Conservation (phyloP, 2,329 filamentous ascomycete species). For the Pseudogymnoascus sp. region DNA sequence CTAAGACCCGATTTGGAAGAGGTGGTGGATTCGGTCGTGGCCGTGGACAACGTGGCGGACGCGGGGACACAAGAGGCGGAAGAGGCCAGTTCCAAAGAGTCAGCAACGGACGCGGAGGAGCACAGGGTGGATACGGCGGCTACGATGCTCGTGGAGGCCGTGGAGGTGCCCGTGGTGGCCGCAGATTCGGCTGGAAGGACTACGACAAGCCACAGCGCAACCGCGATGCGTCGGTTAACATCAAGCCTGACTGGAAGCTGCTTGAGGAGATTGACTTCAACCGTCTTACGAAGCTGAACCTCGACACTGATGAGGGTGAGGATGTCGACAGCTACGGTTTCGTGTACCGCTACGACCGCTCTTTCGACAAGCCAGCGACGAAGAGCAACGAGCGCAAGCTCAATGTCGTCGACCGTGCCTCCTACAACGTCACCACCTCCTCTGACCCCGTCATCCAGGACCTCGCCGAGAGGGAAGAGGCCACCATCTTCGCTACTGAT, state of each 20-base stretch:
- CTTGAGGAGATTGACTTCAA: conserved; percentile 98
- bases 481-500: conserved; percentile 93
- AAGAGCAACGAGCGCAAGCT: conserved; percentile 84
- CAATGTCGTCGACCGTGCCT: conserved; percentile 81
- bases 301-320: conserved; percentile 90
- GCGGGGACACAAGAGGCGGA: conserved; percentile 58
- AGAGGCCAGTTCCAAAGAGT: conserved; percentile 60
- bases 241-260: conserved; percentile 91
- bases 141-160: conserved; percentile 65
- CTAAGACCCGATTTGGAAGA: conserved; percentile 79
- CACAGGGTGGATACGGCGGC: conserved; percentile 55
- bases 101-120: conserved; percentile 56
- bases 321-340: conserved; percentile 94
- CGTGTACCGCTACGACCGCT: conserved; percentile 96
- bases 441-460: conserved; percentile 96
- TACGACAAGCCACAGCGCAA: conserved; percentile 97
- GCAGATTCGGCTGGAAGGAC: conserved; percentile 96
- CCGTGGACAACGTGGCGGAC: conserved; percentile 61
- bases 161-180: conserved; percentile 63
- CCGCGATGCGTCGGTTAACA: conserved; percentile 90
- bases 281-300: conserved; percentile 87
- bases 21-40: conserved; percentile 85
- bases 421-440: conserved; percentile 96
- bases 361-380: conserved; percentile 87
- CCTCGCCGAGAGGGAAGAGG: conserved; percentile 89